These are phyloP conservation scores for Tympanopsis confertula DNA, from an alignment of 2,329 filamentous ascomycete genomes.

Conservation along the genomic window DNA sequence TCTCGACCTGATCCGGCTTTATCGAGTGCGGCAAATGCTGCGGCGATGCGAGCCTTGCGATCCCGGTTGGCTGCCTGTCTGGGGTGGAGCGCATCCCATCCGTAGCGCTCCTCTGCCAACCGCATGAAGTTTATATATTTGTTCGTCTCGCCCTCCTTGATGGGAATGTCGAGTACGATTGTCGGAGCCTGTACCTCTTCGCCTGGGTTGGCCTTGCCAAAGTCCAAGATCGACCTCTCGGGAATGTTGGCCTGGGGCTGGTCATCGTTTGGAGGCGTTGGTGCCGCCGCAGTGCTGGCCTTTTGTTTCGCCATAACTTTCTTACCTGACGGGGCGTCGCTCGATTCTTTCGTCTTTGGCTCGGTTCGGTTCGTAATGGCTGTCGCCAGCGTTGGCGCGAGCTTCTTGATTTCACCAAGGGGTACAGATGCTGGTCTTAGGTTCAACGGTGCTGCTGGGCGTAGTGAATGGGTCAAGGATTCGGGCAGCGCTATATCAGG, in stretches of 20 bases:
- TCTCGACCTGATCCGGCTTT: slow-evolving; percentile 58
- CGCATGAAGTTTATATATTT: slow-evolving; percentile 93
- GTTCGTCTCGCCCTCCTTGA: slow-evolving; percentile 65
- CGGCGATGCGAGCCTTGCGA: slow-evolving; percentile 76
- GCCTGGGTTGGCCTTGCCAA: slow-evolving; percentile 45
- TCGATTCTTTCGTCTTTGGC: slow-evolving; percentile 33
- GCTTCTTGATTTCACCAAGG: slow-evolving; percentile 28
- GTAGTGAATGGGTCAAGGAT: too few species aligned
- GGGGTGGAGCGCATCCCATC: slow-evolving; percentile 86
- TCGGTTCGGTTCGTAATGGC: slow-evolving; percentile 31
- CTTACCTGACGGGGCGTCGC: too few species aligned
- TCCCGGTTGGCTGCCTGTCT: slow-evolving; percentile 80
- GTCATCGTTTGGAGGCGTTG: slow-evolving; percentile 19
- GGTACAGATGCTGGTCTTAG: slow-evolving; percentile 29
- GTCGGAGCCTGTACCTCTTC: slow-evolving; percentile 55
- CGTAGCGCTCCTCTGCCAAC: slow-evolving; percentile 84
- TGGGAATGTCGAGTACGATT: slow-evolving; percentile 72
- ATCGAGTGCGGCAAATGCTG: slow-evolving; percentile 76
- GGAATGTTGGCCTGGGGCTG: slow-evolving; percentile 18
- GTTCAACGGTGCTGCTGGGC: too few species aligned
- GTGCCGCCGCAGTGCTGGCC: too few species aligned
- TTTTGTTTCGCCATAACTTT: too few species aligned
- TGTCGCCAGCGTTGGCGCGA: slow-evolving; percentile 33
- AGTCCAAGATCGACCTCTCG: slow-evolving; percentile 48
- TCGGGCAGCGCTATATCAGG: too few species aligned